Conservation (phyloP, 441 rosid species). For the Brassica hybrid region DNA sequence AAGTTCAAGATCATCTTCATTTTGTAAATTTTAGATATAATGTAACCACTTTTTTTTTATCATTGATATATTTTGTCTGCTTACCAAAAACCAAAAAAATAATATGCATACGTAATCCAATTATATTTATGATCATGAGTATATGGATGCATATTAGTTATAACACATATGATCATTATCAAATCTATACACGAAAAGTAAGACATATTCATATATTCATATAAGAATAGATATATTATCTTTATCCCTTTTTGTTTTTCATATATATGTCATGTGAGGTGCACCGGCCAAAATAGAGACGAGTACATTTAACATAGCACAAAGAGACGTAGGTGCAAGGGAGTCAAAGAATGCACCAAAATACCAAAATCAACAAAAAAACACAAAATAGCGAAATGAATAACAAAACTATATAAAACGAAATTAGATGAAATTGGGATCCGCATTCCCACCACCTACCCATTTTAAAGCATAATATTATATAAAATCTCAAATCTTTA, state of each 20-base stretch:
- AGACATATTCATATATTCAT: not conserved
- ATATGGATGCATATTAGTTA: not conserved
- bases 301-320: conserved; percentile 53
- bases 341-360: conserved; percentile 35
- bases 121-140: not conserved
- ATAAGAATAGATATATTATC: conserved; percentile 32
- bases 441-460: conserved; percentile 46
- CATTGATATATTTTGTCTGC: not conserved
- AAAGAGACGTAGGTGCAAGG: conserved; percentile 45
- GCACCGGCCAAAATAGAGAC: conserved; percentile 16
- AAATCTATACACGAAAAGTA: not conserved
- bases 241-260: conserved; percentile 21
- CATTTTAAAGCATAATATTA: conserved; percentile 34
- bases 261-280: conserved; percentile 32
- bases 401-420: conserved; percentile 21
- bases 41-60: no score
- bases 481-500: conserved; percentile 27
- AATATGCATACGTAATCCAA: not conserved
- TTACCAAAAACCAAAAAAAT: not conserved
- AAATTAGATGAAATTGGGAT: conserved; percentile 25
- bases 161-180: not conserved
- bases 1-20: no score
- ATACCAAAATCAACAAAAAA: not conserved
- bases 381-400: not conserved
- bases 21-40: no score